Evolutionary conservation across 345 rosid genomes (phyloP).

Genomic region (Carallia brachiata): DNA sequence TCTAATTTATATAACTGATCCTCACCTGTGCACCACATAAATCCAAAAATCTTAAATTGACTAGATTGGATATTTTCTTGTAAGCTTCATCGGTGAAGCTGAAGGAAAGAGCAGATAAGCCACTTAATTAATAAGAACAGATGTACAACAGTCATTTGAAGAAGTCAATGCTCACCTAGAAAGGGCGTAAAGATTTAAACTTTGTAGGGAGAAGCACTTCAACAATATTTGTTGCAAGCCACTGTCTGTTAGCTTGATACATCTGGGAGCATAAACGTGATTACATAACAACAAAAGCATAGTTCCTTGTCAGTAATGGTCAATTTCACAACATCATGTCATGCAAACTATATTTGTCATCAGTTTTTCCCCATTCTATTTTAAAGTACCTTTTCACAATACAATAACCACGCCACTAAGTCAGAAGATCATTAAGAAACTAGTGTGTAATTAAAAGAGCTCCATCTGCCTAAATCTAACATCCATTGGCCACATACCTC

Average conservation of each 20-base stretch:
- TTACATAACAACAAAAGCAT: conserved; percentile 4
- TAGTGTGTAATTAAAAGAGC: not conserved
- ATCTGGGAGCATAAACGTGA: conserved; percentile 42
- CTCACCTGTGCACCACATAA: conserved; percentile 93
- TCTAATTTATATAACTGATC: conserved; percentile 17
- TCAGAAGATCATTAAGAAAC: not conserved
- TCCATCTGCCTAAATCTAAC: not conserved
- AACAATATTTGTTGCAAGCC: conserved; percentile 65
- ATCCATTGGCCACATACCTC: conserved; percentile 45
- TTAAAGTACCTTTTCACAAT: not conserved
- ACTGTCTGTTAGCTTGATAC: conserved; percentile 75
- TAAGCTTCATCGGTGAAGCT: conserved; percentile 79
- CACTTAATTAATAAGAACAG: conserved; percentile 3
- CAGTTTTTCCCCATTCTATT: not conserved
- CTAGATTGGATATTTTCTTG: conserved; percentile 59
- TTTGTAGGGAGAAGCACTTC: conserved; percentile 59
- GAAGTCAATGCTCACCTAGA: conserved; percentile 48
- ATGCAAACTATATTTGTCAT: not conserved
- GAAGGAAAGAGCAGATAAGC: conserved; percentile 27
- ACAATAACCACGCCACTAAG: not conserved
- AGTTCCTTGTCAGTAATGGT: not conserved
- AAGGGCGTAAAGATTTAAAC: conserved; percentile 87
- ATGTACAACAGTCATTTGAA: not conserved
- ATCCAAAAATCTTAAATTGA: conserved; percentile 64
- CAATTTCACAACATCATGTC: not conserved